These are phyloP conservation scores for Apiospora marii DNA, from an alignment of 2,329 filamentous ascomycete species.

Conservation along the genomic window DNA sequence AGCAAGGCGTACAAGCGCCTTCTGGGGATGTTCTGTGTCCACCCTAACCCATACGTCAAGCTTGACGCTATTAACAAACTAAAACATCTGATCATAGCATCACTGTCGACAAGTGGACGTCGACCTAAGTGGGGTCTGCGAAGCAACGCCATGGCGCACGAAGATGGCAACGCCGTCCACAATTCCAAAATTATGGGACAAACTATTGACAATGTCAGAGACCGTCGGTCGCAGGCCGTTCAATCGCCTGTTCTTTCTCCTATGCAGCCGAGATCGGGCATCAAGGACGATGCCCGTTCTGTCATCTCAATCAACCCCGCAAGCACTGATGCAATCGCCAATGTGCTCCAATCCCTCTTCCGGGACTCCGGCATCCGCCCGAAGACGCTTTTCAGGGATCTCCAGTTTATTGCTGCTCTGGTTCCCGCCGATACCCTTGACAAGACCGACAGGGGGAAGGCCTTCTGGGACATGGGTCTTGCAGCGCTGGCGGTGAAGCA, in stretches of 20 bases:
- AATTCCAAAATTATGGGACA: constrained; percentile 65
- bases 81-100: constrained; percentile 81
- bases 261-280: constrained; percentile 44
- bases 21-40: constrained; percentile 85
- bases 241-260: constrained; percentile 46
- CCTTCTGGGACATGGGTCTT: constrained; percentile 89
- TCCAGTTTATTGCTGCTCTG: constrained; percentile 77
- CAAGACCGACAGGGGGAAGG: constrained; percentile 71
- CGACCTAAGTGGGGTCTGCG: constrained; percentile 44
- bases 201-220: constrained; percentile 74
- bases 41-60: constrained; percentile 88
- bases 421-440: constrained; percentile 68
- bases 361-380: constrained; percentile 74
- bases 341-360: constrained; percentile 73
- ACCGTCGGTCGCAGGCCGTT: constrained; percentile 69
- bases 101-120: constrained; percentile 65
- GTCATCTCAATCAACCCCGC: constrained; percentile 57
- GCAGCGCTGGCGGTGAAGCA: constrained; percentile 89
- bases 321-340: constrained; percentile 71
- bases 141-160: constrained; percentile 46
- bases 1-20: constrained; percentile 80
- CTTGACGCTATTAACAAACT: constrained; percentile 84
- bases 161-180: constrained; percentile 42
- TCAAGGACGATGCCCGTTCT: constrained; percentile 57
- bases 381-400: constrained; percentile 80